Evolutionary conservation across 192 early-diverging fungal species (phyloP).

Genomic region (Podila horticola): DNA sequence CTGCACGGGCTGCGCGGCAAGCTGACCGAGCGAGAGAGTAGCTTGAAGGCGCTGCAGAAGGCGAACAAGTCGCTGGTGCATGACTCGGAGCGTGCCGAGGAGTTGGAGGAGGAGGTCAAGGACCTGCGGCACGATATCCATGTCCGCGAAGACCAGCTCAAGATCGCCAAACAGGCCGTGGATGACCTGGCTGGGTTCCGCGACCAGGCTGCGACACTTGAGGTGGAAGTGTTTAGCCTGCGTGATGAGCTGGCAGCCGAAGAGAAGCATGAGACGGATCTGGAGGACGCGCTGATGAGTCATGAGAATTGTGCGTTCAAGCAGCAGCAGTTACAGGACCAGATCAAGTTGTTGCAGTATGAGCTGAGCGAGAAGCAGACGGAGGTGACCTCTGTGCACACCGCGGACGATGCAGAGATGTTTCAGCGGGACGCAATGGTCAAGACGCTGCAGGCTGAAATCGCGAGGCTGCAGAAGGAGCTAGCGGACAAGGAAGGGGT

Average conservation of each 20-base stretch:
- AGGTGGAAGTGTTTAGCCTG: conserved; percentile 11
- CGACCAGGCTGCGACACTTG: conserved; percentile 3
- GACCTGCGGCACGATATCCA: conserved; percentile 10
- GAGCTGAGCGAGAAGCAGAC: conserved; percentile 12
- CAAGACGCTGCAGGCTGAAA: not conserved
- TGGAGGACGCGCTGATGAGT: conserved; percentile 18
- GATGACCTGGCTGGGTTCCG: conserved; percentile 9
- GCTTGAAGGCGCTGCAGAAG: not conserved
- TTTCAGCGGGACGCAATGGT: not conserved
- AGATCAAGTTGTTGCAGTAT: not conserved
- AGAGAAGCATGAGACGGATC: conserved; percentile 24
- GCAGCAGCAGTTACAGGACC: conserved; percentile 3
- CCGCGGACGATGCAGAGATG: not conserved
- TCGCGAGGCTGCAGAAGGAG: not conserved
- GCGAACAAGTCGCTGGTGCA: conserved; percentile 4
- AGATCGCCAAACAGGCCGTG: conserved; percentile 9
- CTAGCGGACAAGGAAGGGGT: conserved; percentile 1
- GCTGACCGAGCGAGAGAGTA: not conserved
- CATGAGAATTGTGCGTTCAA: conserved; percentile 14
- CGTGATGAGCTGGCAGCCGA: conserved; percentile 9
- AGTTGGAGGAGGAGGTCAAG: conserved; percentile 4
- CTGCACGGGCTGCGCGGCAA: not conserved
- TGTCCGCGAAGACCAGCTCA: not conserved
- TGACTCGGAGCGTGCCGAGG: not conserved
- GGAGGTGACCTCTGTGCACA: conserved; percentile 1